A percentile compares a stretch with the other conserved stretches of the same genome.
These are phyloP conservation scores for Phaeosphaeria sp. DNA, from an alignment of 2,329 filamentous ascomycete species.

Conservation along the genomic window DNA sequence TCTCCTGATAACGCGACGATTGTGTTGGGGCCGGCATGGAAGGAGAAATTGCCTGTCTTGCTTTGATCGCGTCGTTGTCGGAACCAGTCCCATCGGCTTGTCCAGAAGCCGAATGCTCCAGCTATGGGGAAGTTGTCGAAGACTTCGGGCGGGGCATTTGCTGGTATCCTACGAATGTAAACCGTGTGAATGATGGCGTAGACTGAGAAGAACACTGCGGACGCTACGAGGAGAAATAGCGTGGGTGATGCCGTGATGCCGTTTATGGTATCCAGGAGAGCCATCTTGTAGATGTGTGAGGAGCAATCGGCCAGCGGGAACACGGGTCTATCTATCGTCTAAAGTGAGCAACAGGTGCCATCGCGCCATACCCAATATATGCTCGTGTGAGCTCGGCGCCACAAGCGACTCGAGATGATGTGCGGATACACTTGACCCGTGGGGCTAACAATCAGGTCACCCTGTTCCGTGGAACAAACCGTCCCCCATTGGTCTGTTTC, in stretches of 20 bases:
- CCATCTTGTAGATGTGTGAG: slow-evolving; percentile 9
- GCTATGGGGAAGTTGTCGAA: slow-evolving; percentile 49
- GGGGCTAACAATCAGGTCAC: neutral
- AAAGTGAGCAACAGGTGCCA: neutral
- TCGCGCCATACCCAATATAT: neutral
- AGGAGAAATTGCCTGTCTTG: slow-evolving; percentile 56
- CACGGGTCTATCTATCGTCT: neutral
- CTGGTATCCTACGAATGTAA: slow-evolving; percentile 26
- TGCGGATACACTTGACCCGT: too few species aligned
- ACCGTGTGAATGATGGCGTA: slow-evolving; percentile 20
- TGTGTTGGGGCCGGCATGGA: slow-evolving; percentile 55
- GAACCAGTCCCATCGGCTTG: slow-evolving; percentile 55
- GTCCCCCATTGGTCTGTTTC: neutral
- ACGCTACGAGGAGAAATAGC: slow-evolving; percentile 13
- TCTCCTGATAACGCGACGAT: slow-evolving; percentile 56
- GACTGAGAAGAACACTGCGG: slow-evolving; percentile 12
- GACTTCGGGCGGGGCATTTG: slow-evolving; percentile 28
- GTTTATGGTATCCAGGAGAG: neutral
- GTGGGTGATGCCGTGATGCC: slow-evolving; percentile 13
- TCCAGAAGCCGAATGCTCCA: slow-evolving; percentile 57
- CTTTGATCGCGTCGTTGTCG: slow-evolving; percentile 39
- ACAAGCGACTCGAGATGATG: neutral
- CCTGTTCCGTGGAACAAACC: neutral
- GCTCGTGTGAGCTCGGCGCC: neutral
- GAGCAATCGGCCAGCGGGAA: too few species aligned